Evolutionary conservation across 495 filamentous ascomycete species (phyloP), one percentile per base, ranked within the genome.

Genomic region (Bryoglossum gracile): DNA sequence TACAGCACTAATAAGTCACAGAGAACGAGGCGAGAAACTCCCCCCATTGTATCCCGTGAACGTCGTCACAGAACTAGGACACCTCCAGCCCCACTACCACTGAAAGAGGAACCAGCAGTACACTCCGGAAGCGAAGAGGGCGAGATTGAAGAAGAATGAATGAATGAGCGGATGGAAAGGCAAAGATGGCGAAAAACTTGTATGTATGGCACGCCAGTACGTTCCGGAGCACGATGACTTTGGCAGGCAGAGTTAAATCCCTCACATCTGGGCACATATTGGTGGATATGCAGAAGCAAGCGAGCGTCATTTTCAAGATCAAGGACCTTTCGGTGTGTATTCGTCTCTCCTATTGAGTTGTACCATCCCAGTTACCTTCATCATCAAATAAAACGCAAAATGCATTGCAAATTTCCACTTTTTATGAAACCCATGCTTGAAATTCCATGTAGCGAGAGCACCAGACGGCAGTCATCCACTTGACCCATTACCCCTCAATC

Each of bases 81-180:
- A 40, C 63, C 69, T 41, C 68, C 68, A 37, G 59, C 66, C 35
- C 64, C 68, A 35, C 54, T 69, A 18, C 67, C 68, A 18, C 68
- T 69, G 22, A 77, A 81, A 55, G 77, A 87, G 50, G 84, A 90
- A 48, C 72, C 77, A 50, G 76, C 76, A 1, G 76, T 87, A 17
- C 81, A 84, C 59, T 86, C 83, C 32, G 92, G 94, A 26, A 97
- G 92, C 57, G 92, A 98, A 67, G 92, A 98, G 66, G 92, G 92
- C 21, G 92, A 98, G 70, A 95, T 98, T 56, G 92, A 95, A 62
- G 92, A 96, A 69, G 89, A 94, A 54, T 88, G 74, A 62, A 19
- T 4, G 28, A 18, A 44, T 43, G 17, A 39, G 23, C 13, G 16
- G 19, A 30, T 3, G 26, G 18, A 9, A 25, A 14, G 25, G 6